These are phyloP conservation scores for Dictyostelium gargantuum DNA, from an alignment of 208 protist species.

Conservation along the genomic window DNA sequence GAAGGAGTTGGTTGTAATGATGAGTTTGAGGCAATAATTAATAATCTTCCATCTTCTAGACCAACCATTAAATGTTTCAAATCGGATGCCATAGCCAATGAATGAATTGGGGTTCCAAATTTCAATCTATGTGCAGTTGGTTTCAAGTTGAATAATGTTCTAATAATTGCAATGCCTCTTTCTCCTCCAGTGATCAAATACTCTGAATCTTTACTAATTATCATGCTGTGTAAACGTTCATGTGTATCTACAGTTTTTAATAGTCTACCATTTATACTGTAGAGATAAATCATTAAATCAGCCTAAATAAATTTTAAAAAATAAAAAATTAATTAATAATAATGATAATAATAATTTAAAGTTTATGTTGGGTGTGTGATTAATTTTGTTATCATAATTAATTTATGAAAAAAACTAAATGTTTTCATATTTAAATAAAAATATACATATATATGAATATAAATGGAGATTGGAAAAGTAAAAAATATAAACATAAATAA, in stretches of 20 bases:
- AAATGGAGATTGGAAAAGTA: too few species aligned
- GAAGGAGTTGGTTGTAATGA: not conserved
- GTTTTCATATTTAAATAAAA: too few species aligned
- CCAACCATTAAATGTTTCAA: constrained; percentile 78
- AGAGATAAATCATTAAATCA: constrained; percentile 74
- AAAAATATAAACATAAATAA: too few species aligned
- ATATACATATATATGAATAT: too few species aligned
- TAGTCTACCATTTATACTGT: constrained; percentile 80
- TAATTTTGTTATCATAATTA: too few species aligned
- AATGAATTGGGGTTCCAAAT: constrained; percentile 45
- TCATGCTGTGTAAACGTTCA: constrained; percentile 69
- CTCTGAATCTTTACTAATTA: constrained; percentile 71
- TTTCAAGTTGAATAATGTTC: constrained; percentile 71
- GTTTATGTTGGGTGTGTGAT: not conserved
- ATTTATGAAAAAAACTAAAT: too few species aligned
- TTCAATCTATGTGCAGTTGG: constrained; percentile 59
- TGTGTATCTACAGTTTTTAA: constrained; percentile 63
- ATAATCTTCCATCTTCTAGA: constrained; percentile 74
- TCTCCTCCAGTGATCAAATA: constrained; percentile 80
- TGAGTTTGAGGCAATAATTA: constrained; percentile 67
- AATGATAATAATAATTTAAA: not conserved
- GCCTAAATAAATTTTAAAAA: constrained; percentile 43
- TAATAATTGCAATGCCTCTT: constrained; percentile 66
- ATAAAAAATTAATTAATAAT: not conserved
- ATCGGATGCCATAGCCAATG: constrained; percentile 67